Conservation (phyloP, 768 basidiomycete species). For the Crucibulum laeve region DNA sequence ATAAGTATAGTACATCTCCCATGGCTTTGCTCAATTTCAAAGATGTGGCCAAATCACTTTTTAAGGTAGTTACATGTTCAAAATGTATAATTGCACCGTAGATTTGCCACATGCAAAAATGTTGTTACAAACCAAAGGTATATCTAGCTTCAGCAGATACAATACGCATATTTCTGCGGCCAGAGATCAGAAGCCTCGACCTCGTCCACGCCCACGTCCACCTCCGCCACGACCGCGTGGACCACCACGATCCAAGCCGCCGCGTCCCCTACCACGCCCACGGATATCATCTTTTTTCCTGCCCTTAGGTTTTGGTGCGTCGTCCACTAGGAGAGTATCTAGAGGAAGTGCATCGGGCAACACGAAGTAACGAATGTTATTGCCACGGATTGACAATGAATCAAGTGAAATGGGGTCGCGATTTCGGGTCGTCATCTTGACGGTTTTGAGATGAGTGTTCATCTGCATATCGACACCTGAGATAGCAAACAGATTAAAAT, state of each 20-base stretch:
- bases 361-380: conserved; percentile 94
- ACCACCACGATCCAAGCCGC: conserved; percentile 47
- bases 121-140: too few relatives aligned
- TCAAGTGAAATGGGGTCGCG: conserved; percentile 86
- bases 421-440: conserved; percentile 93
- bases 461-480: conserved; percentile 98
- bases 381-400: conserved; percentile 90
- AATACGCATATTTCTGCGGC: too few relatives aligned
- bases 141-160: too few relatives aligned
- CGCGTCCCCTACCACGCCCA: conserved; percentile 55
- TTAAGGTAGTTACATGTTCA: too few relatives aligned
- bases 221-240: conserved; percentile 52
- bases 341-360: conserved; percentile 97
- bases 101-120: too few relatives aligned
- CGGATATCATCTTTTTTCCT: conserved; percentile 83
- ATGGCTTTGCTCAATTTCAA: too few relatives aligned
- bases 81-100: too few relatives aligned
- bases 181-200: conserved; percentile 22
- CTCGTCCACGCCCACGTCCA: conserved; percentile 46
- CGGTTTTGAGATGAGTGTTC: conserved; percentile 98
- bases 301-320: conserved; percentile 93
- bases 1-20: too few relatives aligned
- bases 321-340: conserved; percentile 95
- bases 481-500: conserved; percentile 2
- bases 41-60: too few relatives aligned